Conservation (phyloP, 1,284 basidiomycete species). For the Sphagnurus paluster region DNA sequence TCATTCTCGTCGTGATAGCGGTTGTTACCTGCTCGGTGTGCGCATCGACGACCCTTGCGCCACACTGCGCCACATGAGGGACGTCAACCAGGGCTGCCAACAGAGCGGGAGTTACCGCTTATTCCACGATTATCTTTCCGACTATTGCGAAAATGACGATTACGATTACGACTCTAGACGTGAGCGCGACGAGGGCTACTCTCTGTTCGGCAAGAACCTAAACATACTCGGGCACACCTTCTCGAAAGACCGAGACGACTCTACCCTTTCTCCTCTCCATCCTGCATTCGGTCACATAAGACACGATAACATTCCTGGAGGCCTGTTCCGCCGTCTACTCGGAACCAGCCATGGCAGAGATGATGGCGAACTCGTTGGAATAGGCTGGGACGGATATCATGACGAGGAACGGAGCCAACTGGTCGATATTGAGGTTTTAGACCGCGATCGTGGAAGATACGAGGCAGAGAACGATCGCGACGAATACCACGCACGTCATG, state of each 20-base stretch:
- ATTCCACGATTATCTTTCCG: neutral
- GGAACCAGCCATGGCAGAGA: no score
- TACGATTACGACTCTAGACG: neutral
- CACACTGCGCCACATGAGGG: constrained; percentile 7
- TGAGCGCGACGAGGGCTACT: neutral
- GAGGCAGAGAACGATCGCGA: no score
- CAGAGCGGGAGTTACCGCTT: neutral
- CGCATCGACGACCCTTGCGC: constrained; percentile 11
- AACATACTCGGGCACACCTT: neutral
- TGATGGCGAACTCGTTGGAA: no score
- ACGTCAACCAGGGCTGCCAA: constrained; percentile 1
- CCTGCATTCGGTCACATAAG: no score
- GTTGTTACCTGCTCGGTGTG: constrained; percentile 5
- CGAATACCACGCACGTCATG: no score
- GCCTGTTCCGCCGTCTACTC: no score
- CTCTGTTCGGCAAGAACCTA: neutral
- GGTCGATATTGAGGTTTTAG: no score
- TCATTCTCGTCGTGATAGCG: neutral
- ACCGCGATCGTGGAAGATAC: no score
- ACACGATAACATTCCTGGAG: no score
- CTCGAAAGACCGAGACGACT: neutral
- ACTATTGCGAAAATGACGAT: neutral
- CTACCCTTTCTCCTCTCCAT: no score
- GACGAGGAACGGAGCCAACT: no score
- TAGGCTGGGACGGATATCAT: no score